Evolutionary conservation across 2,329 filamentous ascomycete species (phyloP), one percentile per base, ranked within the genome.

Genomic region (Thelonectria discophora): DNA sequence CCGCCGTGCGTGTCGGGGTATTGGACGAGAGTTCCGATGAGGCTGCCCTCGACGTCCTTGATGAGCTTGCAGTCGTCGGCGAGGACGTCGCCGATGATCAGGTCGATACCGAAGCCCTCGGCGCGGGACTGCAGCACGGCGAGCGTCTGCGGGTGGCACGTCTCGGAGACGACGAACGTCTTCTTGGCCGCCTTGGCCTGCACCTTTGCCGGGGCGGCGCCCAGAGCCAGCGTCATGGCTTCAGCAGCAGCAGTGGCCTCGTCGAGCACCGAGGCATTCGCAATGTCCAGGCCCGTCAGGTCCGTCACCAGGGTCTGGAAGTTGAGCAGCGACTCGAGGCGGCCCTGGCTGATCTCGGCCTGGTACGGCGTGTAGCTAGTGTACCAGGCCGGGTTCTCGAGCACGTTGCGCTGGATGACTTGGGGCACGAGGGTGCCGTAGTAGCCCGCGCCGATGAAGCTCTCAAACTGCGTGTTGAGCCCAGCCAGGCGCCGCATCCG

Each of bases 361-460:
- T 98, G 94, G 79, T 97, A 98, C 17, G 94, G 94, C 0, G 94
- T 97, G 78, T 97, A 98, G 80, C 93, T 97, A 47, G 94, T 98
- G 78, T 98, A 98, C 94, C 94, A 98, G 6, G 90, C 93, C 10
- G 94, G 94, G 76, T 90, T 94, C 82, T 98, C 93, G 54, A 98
- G 82, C 12, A 97, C 86, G 75, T 97, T 97, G 72, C 94, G 86
- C 82, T 95, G 92, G 75, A 98, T 97, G 53, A 97, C 94, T 60
- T 92, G 88, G 12, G 94, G 94, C 1, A 92, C 90, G 67, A 90
- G 86, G 18, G 93, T 95, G 45, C 88, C 90, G 66, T 94, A 93
- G 83, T 97, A 98, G 57, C 94, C 94, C 65, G 86, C 87, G 5
- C 94, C 94, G 66, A 97, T 94, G 71, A 94, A 91, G 69, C 87